Base-by-base conservation (phyloP, 768 basidiomycete species). In the Amanita pseudoporphyria region DNA sequence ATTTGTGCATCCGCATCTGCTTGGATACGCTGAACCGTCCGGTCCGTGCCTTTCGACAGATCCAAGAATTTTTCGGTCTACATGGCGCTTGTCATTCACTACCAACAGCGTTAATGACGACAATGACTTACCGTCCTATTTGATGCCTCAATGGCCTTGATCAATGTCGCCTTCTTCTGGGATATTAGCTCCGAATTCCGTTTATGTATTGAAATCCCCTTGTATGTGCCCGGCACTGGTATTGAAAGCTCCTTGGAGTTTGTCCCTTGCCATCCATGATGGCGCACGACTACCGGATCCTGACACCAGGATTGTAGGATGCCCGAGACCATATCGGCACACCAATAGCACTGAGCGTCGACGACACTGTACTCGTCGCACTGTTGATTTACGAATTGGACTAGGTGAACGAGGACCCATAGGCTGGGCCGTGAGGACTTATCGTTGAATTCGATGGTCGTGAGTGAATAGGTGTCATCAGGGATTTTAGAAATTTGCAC, bases 321-420 rank as follows among this genome's bases (percentile, higher is more conserved):
- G 19, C 13, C 16, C 1, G 36, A 37, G 3, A 47, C 24, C 35
- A 24, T 37, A 18, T 47, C 46, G 3, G 46, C 35, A n/a, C 22
- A 47, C 46, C 46, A 47, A 24, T 47, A 47, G 18, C 46, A 47
- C 18, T 47, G 46, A 9, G 46, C 46, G 13, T 47, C 46, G 9
- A 47, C 12, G 1, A 28, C 6, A 10, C 14, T 14, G 16, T 47
- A 38, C n/a, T 47, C 33, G 9, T 37, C 36, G 9, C 22, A 37
- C 13, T 36, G 4, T 3, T 37, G 19, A 6, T 47, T n/a, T 10
- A 47, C 24, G 24, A 28, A 26, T 9, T 30, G 13, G 9, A 47
- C 22, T 1, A 38, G 2, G 16, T 47, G 46, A 6, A 47, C 21
- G 0, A 47, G 26, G 24, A 37, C 36, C 46, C 46, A 47, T 2